Evolutionary conservation across 2,329 filamentous ascomycete species (phyloP).

Genomic region (Penicillium aurantiogriseum): DNA sequence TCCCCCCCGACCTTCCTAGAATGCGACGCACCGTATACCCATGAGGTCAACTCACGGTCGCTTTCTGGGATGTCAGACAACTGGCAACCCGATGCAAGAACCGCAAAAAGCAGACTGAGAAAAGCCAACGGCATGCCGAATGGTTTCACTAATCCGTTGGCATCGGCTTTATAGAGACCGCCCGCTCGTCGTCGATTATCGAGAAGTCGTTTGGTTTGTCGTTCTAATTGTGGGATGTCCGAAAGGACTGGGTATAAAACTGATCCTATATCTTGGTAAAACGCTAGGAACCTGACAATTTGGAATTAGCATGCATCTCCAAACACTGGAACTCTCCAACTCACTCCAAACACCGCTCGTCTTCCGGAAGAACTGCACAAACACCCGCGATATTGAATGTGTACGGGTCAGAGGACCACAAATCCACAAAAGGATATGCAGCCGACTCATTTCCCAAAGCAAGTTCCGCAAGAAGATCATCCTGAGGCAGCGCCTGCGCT

Average conservation of each 20-base stretch:
- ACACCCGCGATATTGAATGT: conserved; percentile 56
- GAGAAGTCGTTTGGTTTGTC: conserved; percentile 52
- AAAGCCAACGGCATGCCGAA: conserved; percentile 59
- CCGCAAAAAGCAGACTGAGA: conserved; percentile 61
- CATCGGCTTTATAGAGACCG: conserved; percentile 41
- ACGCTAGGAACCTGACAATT: conserved; percentile 48
- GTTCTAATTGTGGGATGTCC: conserved; percentile 52
- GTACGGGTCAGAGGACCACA: conserved; percentile 61
- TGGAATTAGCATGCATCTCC: conserved; percentile 12
- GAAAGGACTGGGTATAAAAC: conserved; percentile 58
- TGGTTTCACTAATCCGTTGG: conserved; percentile 53
- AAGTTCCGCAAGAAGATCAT: conserved; percentile 58
- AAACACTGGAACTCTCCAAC: conserved; percentile 2
- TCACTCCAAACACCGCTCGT: conserved; percentile 49
- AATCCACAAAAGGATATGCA: conserved; percentile 61
- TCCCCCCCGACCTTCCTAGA: background rate
- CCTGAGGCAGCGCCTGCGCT: conserved; percentile 54
- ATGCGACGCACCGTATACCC: conserved; percentile 55
- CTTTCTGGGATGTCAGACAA: conserved; percentile 56
- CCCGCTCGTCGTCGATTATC: conserved; percentile 48
- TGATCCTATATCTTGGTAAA: conserved; percentile 56
- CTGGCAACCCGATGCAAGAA: conserved; percentile 61
- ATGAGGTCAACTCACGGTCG: conserved; percentile 61
- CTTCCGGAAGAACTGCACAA: conserved; percentile 55
- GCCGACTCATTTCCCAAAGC: conserved; percentile 60